These are phyloP conservation scores for Meyerozyma athensensis DNA, from an alignment of 1,139 yeast genomes.

Conservation along the genomic window DNA sequence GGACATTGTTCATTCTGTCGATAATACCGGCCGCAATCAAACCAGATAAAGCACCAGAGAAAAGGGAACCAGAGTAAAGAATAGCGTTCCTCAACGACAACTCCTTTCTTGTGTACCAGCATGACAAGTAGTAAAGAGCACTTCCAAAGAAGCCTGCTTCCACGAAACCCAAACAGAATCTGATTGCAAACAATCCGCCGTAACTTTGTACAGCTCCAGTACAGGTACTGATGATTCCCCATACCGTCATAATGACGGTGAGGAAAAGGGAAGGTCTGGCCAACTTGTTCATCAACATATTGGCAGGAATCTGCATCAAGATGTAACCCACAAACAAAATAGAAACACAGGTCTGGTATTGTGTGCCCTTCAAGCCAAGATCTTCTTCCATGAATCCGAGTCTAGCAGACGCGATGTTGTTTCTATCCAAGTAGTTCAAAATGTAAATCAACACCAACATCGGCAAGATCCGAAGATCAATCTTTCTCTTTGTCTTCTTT, in stretches of 20 bases:
- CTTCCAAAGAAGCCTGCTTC: slow-evolving; percentile 61
- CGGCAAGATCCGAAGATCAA: slow-evolving; percentile 53
- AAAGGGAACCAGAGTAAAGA: slow-evolving; percentile 59
- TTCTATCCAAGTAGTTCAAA: slow-evolving; percentile 53
- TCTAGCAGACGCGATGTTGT: slow-evolving; percentile 59
- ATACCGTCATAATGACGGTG: slow-evolving; percentile 44
- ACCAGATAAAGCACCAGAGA: slow-evolving; percentile 83
- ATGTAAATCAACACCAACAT: slow-evolving; percentile 50
- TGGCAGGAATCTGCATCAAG: slow-evolving; percentile 55
- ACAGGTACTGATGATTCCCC: slow-evolving; percentile 51
- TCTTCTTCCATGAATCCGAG: slow-evolving; percentile 54
- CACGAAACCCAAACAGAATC: slow-evolving; percentile 50
- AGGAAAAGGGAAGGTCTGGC: slow-evolving; percentile 50
- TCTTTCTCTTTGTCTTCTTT: slow-evolving; percentile 37
- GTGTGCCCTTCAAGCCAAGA: slow-evolving; percentile 40
- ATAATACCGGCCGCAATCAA: slow-evolving; percentile 62
- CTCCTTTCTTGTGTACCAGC: slow-evolving; percentile 46
- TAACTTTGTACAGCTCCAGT: slow-evolving; percentile 37
- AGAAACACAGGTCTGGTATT: slow-evolving; percentile 53
- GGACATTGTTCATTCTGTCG: slow-evolving; percentile 29
- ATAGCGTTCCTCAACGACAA: slow-evolving; percentile 52
- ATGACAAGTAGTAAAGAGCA: slow-evolving; percentile 42
- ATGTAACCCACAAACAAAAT: slow-evolving; percentile 61
- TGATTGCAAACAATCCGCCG: slow-evolving; percentile 41
- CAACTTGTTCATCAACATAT: slow-evolving; percentile 43